Evolutionary conservation across 192 early-diverging fungal species (phyloP).

Genomic region (Rhizophagus clarus): DNA sequence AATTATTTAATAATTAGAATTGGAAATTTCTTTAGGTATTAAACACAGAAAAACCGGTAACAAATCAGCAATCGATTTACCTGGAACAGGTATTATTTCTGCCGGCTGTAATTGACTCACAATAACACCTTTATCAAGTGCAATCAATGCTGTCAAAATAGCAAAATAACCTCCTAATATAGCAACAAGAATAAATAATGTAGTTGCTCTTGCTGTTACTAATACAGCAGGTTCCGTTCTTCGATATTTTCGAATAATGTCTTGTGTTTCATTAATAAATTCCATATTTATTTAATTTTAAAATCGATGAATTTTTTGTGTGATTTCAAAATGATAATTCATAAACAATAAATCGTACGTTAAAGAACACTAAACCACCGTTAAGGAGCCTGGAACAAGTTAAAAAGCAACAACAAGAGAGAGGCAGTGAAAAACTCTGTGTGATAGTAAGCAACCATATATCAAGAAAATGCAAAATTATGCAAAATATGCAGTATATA

Average conservation of each 20-base stretch:
- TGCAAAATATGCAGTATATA: too few species aligned
- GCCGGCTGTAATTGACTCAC: not conserved
- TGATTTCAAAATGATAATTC: too few species aligned
- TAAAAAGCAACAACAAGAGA: too few species aligned
- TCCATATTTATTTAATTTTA: slow-evolving; percentile 3
- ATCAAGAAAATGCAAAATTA: too few species aligned
- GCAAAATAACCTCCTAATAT: not conserved
- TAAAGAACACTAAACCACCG: too few species aligned
- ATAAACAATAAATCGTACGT: too few species aligned
- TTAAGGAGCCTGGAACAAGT: too few species aligned
- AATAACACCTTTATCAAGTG: not conserved
- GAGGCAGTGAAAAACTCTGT: too few species aligned
- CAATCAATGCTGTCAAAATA: slow-evolving; percentile 7
- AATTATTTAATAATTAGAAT: not conserved
- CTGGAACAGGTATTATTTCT: slow-evolving; percentile 9
- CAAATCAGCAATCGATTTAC: not conserved
- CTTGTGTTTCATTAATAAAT: not conserved
- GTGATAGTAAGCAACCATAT: too few species aligned
- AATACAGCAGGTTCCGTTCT: slow-evolving; percentile 9
- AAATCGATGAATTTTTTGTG: not conserved
- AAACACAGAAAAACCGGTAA: not conserved
- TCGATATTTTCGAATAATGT: slow-evolving; percentile 22
- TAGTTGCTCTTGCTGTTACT: not conserved
- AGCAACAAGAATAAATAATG: not conserved
- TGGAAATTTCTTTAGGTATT: not conserved